A percentile compares a stretch with the other conserved stretches of the same genome.
phyloP scores from a whole-genome alignment of 78 protist genomes.

The Dictyostelium purpureum region DNA sequence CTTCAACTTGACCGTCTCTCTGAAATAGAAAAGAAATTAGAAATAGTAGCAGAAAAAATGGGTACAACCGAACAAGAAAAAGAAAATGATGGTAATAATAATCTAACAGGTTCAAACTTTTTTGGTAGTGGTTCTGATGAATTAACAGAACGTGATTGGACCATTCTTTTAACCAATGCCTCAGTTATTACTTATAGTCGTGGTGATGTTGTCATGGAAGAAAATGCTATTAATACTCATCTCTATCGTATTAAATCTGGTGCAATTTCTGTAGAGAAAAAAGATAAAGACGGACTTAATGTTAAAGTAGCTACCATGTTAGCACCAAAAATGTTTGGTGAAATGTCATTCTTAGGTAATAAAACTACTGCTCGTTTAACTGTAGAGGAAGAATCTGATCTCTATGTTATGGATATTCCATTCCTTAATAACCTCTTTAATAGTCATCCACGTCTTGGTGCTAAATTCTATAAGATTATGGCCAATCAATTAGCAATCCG shows the following conservation, averaged over 20 bases:
- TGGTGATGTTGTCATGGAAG: slow-evolving; percentile 83
- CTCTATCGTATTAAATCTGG: slow-evolving; percentile 80
- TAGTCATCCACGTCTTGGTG: slow-evolving; percentile 71
- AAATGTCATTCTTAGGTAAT: slow-evolving; percentile 83
- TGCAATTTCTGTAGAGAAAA: slow-evolving; percentile 66
- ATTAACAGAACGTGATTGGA: slow-evolving; percentile 83
- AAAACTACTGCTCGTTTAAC: slow-evolving; percentile 78
- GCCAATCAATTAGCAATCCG: slow-evolving; percentile 70
- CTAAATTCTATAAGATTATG: slow-evolving; percentile 75
- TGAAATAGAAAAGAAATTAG: slow-evolving; percentile 49
- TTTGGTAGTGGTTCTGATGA: slow-evolving; percentile 63
- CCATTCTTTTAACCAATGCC: slow-evolving; percentile 69
- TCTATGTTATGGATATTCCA: slow-evolving; percentile 80
- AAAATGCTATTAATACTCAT: slow-evolving; percentile 61
- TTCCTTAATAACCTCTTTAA: slow-evolving; percentile 59
- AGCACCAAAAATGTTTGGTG: slow-evolving; percentile 83
- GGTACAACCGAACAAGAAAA: not conserved
- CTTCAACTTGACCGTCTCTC: slow-evolving; percentile 63
- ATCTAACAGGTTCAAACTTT: not conserved
- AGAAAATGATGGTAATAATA: not conserved
- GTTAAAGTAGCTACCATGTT: slow-evolving; percentile 57
- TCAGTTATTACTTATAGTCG: slow-evolving; percentile 72
- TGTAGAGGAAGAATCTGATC: slow-evolving; percentile 73
- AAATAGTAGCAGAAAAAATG: slow-evolving; percentile 30
- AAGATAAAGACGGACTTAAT: slow-evolving; percentile 23